Base-by-base conservation (phyloP, 2,329 filamentous ascomycete species). In the Aureobasidium sp. region DNA sequence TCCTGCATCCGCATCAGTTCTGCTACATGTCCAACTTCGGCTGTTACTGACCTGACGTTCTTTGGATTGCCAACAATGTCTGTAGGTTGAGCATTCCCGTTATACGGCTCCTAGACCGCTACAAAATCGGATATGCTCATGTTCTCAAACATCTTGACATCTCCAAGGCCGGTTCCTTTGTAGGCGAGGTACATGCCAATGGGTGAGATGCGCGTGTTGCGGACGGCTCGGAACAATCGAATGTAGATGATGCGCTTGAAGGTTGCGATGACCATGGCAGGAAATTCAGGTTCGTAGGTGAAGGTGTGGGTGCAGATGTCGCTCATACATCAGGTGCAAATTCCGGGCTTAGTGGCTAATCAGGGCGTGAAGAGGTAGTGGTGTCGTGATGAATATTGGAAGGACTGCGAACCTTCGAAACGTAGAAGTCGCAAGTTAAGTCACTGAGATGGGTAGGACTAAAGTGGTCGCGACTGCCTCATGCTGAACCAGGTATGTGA, bases 81-180 rank as follows among this genome's bases (percentile, higher is more conserved):
- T 41, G 34, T 62, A 10, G 55, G 59, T 30, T 42, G 45, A 21
- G 34, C 45, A 21, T 62, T 62, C 14, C 48, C 60, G 30, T 64
- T 64, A 53, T 64, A 64, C 2, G 63, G 63, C 45, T 62, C 59
- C 63, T 59, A 64, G 16, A 64, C 59, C 32, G 61, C 61, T 9
- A 64, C 63, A 48, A 64, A 64, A 37, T 64, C 63, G 2, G 50
- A 58, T 44, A 64, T 64, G 49, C 61, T 64, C 57, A 64, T 61
- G 25, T 61, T 61, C 32, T 57, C 61, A 30, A 64, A 59, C 45
- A 58, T 49, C 29, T 61, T 61, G 39, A 54, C 41, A 14, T 64
- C 63, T 13, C 61, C 61, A 32, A 63, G 57, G n/a, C 63, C 63
- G 16, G 55, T 62, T 37, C 54, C 47, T 29, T 64, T 64, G 59